Percentiles rank a stretch among this genome's conserved stretches.
Evolutionary conservation across 2,329 filamentous ascomycete genomes (phyloP).

Genomic region (Aspergillus sp.): DNA sequence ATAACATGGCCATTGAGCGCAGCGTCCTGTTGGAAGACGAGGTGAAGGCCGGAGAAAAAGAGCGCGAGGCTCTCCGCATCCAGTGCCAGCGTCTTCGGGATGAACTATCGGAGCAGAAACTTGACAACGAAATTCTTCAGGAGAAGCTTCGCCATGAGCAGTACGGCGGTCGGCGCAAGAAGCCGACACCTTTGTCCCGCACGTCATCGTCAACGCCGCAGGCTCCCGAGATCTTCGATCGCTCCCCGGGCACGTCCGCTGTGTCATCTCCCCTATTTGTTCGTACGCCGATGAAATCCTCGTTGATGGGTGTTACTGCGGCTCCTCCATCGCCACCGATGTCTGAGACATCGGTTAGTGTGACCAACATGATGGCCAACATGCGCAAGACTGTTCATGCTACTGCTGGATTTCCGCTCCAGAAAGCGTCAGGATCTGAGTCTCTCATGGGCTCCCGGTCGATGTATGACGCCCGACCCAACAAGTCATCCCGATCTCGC

Average conservation of each 20-base stretch:
- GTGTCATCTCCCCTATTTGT: conserved; percentile 86
- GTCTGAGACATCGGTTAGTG: conserved; percentile 74
- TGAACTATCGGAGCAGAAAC: conserved; percentile 88
- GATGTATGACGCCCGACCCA: conserved; percentile 46
- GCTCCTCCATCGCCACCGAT: conserved; percentile 93
- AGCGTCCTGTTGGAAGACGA: conserved; percentile 94
- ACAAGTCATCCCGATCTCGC: conserved; percentile 53
- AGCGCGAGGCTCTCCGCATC: conserved; percentile 84
- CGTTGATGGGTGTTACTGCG: conserved; percentile 66
- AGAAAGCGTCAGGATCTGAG: conserved; percentile 50
- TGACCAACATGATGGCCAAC: conserved; percentile 75
- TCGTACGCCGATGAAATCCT: conserved; percentile 76
- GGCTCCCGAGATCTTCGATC: conserved; percentile 70
- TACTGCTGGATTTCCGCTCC: conserved; percentile 50
- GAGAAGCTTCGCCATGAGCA: conserved; percentile 82
- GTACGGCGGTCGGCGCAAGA: conserved; percentile 53
- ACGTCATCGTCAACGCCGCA: conserved; percentile 54
- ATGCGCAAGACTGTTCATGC: conserved; percentile 57
- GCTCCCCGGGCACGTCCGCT: conserved; percentile 76
- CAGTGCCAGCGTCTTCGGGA: conserved; percentile 87
- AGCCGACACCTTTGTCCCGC: conserved; percentile 53
- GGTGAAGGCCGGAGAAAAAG: conserved; percentile 85
- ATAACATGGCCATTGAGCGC: conserved; percentile 90
- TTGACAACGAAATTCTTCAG: conserved; percentile 90
- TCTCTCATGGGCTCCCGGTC: conserved; percentile 56